Evolutionary conservation across 1,284 basidiomycete species (phyloP), one percentile per base, ranked within the genome.

Genomic region (Megacollybia platyphylla): DNA sequence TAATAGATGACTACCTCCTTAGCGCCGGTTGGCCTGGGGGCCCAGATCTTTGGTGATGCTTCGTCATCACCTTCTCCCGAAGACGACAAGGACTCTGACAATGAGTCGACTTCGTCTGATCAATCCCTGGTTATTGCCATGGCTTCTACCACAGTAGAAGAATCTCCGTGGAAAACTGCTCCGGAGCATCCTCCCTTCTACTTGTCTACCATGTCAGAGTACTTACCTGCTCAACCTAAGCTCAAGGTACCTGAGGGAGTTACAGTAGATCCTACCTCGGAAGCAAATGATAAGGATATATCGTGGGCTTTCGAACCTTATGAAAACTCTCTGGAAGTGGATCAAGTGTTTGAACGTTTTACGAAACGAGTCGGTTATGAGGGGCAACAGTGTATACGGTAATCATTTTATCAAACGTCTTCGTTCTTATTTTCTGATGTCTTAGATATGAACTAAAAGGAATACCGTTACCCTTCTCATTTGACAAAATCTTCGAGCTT

Each of bases 291-390:
- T 42, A 73, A 71, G 43, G 67, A 68, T 39, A 57, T 64, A 5
- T 64, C 60, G 1, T 87, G 80, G 82, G 60, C 63, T 3, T 61
- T 71, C 7, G 87, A 91, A 57, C 65, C 69, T 10, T 91, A 87
- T 52, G 87, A 89, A 58, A 77, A 84, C 54, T 84, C 84, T 28
- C 55, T 82, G 42, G 68, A 82, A 27, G 66, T 84, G 26, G 87
- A 91, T 56, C 72, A 74, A 39, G 72, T 83, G 1, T 91, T 91
- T 55, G 78, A 87, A 49, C 68, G 73, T n/a, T 91, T 91, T 55
- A 75, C 71, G 40, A 74, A 76, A 54, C 68, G 85, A 24, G 76
- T 83, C 8, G 68, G 61, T 30, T 67, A 70, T 49, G 77, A 83
- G 53, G 75, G 77, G 28, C 70, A 79, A 48, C 88, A 91, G 54